Evolutionary conservation across 192 early-diverging fungal species (phyloP).

Genomic region (Helicostylum pulchrum): DNA sequence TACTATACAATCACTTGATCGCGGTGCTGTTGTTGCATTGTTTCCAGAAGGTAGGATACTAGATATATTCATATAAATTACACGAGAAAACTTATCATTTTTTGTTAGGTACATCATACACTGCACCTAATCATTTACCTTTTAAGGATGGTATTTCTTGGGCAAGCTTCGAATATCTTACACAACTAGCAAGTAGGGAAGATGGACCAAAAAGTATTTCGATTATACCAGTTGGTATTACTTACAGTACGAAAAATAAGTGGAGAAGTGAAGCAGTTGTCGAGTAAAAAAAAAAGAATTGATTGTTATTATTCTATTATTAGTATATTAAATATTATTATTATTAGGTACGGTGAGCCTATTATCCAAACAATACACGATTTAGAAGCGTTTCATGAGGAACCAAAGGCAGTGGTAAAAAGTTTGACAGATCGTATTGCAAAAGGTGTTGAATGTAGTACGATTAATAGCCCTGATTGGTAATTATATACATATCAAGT

Average conservation of each 20-base stretch:
- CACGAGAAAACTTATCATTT: not conserved
- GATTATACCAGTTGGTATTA: conserved; percentile 38
- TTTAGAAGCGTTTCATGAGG: conserved; percentile 34
- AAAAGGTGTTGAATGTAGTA: conserved; percentile 34
- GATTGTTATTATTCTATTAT: not conserved
- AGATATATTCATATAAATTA: not conserved
- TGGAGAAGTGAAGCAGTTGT: conserved; percentile 40
- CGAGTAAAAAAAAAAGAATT: conserved; percentile 32
- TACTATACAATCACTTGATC: conserved; percentile 38
- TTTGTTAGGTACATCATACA: conserved; percentile 41
- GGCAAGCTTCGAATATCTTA: conserved; percentile 40
- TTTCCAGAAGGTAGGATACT: conserved; percentile 47
- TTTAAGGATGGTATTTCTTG: conserved; percentile 53
- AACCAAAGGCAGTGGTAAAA: conserved; percentile 41
- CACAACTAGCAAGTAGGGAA: conserved; percentile 7
- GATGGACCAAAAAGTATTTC: conserved; percentile 2
- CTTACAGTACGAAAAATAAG: conserved; percentile 36
- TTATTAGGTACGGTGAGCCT: conserved; percentile 38
- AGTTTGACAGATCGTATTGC: conserved; percentile 37
- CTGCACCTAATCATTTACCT: conserved; percentile 38
- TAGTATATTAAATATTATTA: not conserved
- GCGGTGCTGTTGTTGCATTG: conserved; percentile 41
- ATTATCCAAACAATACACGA: conserved; percentile 31
- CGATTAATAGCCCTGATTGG: conserved; percentile 51
- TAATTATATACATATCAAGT: conserved; percentile 9